phyloP scores from a whole-genome alignment of 2,329 filamentous ascomycete species.

The Pseudohalonectria lignicola region DNA sequence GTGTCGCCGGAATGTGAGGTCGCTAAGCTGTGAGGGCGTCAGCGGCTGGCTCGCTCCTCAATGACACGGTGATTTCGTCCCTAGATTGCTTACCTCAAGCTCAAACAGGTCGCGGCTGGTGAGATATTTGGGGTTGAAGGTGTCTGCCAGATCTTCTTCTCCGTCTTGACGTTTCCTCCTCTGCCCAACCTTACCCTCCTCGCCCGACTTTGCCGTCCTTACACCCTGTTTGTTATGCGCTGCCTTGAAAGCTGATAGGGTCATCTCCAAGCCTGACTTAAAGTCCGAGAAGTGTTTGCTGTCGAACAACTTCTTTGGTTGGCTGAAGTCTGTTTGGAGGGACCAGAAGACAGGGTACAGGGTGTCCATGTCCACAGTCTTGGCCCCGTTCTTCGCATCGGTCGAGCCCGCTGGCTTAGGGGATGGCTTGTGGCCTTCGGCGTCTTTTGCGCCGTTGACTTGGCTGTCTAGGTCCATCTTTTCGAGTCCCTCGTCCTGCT shows the following conservation, averaged over 20 bases:
- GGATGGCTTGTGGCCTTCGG: conserved; percentile 11
- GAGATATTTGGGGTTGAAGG: conserved; percentile 95
- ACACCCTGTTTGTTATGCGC: conserved; percentile 37
- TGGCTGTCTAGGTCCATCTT: conserved; percentile 58
- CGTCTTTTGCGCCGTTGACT: conserved; percentile 20
- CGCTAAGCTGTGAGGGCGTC: conserved; percentile 63
- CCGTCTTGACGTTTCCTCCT: conserved; percentile 63
- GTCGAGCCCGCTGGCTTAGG: background rate
- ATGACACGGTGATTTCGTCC: no score
- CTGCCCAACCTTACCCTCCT: conserved; percentile 51
- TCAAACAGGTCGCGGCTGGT: conserved; percentile 97
- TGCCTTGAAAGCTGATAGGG: conserved; percentile 41
- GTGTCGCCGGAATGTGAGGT: conserved; percentile 87
- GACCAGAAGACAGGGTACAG: conserved; percentile 94
- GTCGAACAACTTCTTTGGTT: conserved; percentile 76
- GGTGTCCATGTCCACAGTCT: conserved; percentile 52
- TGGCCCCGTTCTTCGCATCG: conserved; percentile 23
- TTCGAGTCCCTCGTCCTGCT: conserved; percentile 24
- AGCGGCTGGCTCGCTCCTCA: no score
- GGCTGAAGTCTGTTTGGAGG: conserved; percentile 82
- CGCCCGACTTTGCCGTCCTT: conserved; percentile 33
- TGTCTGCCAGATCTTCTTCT: conserved; percentile 53
- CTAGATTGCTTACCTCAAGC: conserved; percentile 55
- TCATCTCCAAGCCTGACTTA: conserved; percentile 62
- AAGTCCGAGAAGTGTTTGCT: conserved; percentile 65